Base-by-base conservation (phyloP, 305 asterid species). In the Euphrasia arctica region DNA sequence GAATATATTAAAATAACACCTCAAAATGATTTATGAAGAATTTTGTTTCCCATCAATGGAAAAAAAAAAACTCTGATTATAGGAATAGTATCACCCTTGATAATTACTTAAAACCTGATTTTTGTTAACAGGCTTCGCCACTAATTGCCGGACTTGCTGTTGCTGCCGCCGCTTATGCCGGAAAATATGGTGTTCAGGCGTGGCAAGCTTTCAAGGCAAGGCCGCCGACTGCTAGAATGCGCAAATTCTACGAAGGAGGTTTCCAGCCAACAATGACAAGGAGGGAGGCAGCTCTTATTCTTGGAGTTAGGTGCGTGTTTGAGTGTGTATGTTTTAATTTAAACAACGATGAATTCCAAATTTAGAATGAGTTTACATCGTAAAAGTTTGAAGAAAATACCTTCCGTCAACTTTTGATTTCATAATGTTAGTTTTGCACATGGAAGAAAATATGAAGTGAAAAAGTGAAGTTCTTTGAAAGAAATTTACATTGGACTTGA, bases 161-260 rank as follows among this genome's bases (percentile, higher is more conserved):
- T 41, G 93, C 92, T 47, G 92, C 93, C 58, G 83, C 81, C 29
- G 95, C 95, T 67, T 80, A 80, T 57, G 87, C 89, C 45, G 84
- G 89, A 45, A 78, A 70, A 69, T 85, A 67, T 68, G 70, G 89
- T 55, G 76, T 88, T 76, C 80, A 77, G 73, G 91, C 93, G 10
- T 85, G 89, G 91, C 90, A 83, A 67, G 85, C 88, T 29, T 79
- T 79, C 75, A 85, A 85, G 75, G 85, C 89, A 28, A 80, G 95
- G 58, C 89, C 90, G 10, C 84, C 85, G 18, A 78, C 89, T 41
- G 80, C 74, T 14, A 81, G 89, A 73, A 58, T 85, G 82, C 89
- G 90, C 55, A 88, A 83, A 70, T 88, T 88, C 63, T 85, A 88
- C 18, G 90, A 83, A 52, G 95, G 95, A 41, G 93, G 95, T 75